These are phyloP conservation scores for Neohortaea acidophila DNA, from an alignment of 495 filamentous ascomycete species.

Conservation along the genomic window DNA sequence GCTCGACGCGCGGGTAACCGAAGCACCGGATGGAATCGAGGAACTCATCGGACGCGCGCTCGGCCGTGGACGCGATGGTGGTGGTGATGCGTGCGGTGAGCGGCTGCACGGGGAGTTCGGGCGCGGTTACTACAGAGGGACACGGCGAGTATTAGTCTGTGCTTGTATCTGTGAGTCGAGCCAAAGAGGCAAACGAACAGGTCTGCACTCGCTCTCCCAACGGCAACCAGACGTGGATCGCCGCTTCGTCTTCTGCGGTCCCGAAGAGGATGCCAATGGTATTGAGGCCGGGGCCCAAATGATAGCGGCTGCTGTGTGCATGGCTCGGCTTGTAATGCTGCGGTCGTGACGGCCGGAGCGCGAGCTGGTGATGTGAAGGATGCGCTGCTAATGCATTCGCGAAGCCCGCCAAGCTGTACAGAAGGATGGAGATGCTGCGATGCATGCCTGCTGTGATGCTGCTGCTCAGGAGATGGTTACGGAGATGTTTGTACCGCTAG, in stretches of 20 bases:
- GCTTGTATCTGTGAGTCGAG: background rate
- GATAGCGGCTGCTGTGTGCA: too few species aligned
- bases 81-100: conserved; percentile 11
- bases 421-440: too few species aligned
- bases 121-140: conserved; percentile 5
- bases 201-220: conserved; percentile 9
- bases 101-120: conserved; percentile 12
- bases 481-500: too few species aligned
- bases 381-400: too few species aligned
- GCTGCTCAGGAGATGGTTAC: too few species aligned
- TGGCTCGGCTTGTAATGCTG: too few species aligned
- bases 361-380: too few species aligned
- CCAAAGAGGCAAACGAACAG: background rate
- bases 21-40: conserved; percentile 7
- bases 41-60: background rate
- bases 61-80: conserved; percentile 3
- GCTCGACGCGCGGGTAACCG: conserved; percentile 1
- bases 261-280: conserved; percentile 14
- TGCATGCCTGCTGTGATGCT: too few species aligned
- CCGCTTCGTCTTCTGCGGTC: background rate
- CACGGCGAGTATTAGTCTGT: background rate
- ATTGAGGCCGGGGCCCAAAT: too few species aligned
- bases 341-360: too few species aligned
- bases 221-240: conserved; percentile 15
- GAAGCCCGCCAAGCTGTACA: too few species aligned